These are phyloP conservation scores for Auricularia heimuer DNA, from an alignment of 768 basidiomycete genomes.

Conservation along the genomic window DNA sequence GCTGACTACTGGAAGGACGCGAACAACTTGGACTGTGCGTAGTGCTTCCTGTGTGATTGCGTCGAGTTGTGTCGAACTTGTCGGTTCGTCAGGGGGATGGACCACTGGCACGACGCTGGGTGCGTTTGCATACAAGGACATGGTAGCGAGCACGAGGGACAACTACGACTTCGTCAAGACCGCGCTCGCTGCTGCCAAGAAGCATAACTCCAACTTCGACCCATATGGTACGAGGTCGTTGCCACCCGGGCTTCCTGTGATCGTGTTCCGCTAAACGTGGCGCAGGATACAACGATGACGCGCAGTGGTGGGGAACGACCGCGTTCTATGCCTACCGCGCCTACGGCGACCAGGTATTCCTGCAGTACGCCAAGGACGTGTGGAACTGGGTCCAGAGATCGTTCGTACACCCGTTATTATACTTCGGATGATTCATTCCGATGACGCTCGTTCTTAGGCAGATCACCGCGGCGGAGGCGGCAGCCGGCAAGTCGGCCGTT, in stretches of 20 bases:
- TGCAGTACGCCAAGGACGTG: conserved; percentile 35
- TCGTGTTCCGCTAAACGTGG: no score
- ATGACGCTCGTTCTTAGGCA: conserved; percentile 21
- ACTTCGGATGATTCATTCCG: background rate
- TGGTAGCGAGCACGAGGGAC: background rate
- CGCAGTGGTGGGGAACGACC: conserved; percentile 45
- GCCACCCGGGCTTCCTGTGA: no score
- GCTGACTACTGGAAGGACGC: background rate
- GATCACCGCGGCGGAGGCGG: conserved; percentile 32
- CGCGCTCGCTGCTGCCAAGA: background rate
- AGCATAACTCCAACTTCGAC: background rate
- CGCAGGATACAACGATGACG: background rate
- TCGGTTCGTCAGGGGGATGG: background rate
- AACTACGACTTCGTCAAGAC: background rate
- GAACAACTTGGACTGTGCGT: background rate
- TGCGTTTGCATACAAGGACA: background rate
- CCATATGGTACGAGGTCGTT: background rate
- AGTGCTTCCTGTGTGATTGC: no score
- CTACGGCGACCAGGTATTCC: conserved; percentile 33
- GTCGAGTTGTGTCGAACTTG: background rate
- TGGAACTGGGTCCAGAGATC: conserved; percentile 41
- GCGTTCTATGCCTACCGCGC: conserved; percentile 40
- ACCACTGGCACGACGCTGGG: background rate
- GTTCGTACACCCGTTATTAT: conserved; percentile 19
- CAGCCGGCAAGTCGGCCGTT: conserved; percentile 26